These are phyloP conservation scores for Proteromonas lacertae DNA, from an alignment of 352 stramenopile species.

Conservation along the genomic window DNA sequence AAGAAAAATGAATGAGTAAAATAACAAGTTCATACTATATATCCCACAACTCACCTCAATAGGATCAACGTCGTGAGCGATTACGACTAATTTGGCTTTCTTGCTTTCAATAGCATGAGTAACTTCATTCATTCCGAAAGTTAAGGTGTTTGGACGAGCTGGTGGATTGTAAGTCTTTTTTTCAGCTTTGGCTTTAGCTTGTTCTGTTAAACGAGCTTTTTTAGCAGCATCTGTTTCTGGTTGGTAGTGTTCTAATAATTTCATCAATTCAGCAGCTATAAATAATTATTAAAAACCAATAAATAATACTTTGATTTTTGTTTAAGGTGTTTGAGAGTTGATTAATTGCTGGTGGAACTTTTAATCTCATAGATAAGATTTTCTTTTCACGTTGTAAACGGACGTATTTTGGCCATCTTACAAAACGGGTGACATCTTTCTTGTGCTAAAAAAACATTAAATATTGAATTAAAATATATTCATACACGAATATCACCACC, in stretches of 20 bases:
- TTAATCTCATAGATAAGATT: constrained; percentile 75
- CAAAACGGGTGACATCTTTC: constrained; percentile 82
- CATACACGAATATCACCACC: constrained; percentile 63
- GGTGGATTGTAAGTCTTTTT: constrained; percentile 18
- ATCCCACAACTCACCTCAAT: constrained; percentile 36
- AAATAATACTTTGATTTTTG: constrained; percentile 56
- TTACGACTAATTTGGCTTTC: constrained; percentile 94
- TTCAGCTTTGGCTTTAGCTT: constrained; percentile 52
- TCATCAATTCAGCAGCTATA: constrained; percentile 68
- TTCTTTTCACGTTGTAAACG: constrained; percentile 91
- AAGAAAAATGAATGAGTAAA: too few species aligned
- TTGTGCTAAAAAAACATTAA: constrained; percentile 1
- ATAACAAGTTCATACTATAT: neutral
- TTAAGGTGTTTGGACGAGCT: constrained; percentile 49
- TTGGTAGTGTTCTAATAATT: constrained; percentile 92
- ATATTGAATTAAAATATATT: constrained; percentile 4
- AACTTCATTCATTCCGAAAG: constrained; percentile 97
- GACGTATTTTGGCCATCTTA: constrained; percentile 92
- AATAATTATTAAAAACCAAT: neutral
- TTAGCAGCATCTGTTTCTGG: constrained; percentile 88
- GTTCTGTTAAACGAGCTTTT: constrained; percentile 74
- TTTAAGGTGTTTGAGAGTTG: constrained; percentile 89
- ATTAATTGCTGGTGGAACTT: constrained; percentile 90
- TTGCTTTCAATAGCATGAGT: constrained; percentile 94
- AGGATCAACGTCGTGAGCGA: constrained; percentile 90